Conservation (phyloP, 2,329 filamentous ascomycete species). For the Alternaria solani region DNA sequence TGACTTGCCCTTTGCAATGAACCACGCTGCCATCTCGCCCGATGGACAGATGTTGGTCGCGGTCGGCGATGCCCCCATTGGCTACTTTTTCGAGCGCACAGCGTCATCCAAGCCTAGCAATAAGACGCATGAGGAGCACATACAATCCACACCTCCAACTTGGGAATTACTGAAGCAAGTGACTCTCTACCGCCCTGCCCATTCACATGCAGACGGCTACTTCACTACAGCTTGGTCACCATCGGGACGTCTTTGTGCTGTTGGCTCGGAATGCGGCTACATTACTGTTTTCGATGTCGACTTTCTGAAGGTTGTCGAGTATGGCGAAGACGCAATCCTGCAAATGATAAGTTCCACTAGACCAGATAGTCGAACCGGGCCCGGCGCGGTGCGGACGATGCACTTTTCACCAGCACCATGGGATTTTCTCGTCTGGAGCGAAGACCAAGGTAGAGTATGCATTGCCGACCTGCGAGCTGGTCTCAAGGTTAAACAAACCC, state of each 20-base stretch:
- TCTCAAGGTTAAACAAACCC: slow-evolving; percentile 72
- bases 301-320: slow-evolving; percentile 51
- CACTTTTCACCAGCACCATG: slow-evolving; percentile 88
- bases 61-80: slow-evolving; percentile 84
- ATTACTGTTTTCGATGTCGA: slow-evolving; percentile 76
- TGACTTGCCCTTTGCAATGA: slow-evolving; percentile 83
- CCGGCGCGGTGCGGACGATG: slow-evolving; percentile 89
- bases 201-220: slow-evolving; percentile 62
- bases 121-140: slow-evolving; percentile 33
- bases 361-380: slow-evolving; percentile 64
- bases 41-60: slow-evolving; percentile 82
- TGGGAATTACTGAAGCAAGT: slow-evolving; percentile 56
- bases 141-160: slow-evolving; percentile 36
- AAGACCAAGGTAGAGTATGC: slow-evolving; percentile 80
- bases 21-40: slow-evolving; percentile 92
- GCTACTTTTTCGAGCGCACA: slow-evolving; percentile 79
- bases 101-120: slow-evolving; percentile 38
- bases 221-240: slow-evolving; percentile 81
- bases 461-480: slow-evolving; percentile 75
- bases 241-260: slow-evolving; percentile 74
- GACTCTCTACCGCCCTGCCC: slow-evolving; percentile 51
- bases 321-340: slow-evolving; percentile 70
- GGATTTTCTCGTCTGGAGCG: slow-evolving; percentile 92
- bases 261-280: slow-evolving; percentile 81
- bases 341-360: slow-evolving; percentile 81